Base-by-base conservation (phyloP, 768 basidiomycete genomes). In the Tylopilus felleus region DNA sequence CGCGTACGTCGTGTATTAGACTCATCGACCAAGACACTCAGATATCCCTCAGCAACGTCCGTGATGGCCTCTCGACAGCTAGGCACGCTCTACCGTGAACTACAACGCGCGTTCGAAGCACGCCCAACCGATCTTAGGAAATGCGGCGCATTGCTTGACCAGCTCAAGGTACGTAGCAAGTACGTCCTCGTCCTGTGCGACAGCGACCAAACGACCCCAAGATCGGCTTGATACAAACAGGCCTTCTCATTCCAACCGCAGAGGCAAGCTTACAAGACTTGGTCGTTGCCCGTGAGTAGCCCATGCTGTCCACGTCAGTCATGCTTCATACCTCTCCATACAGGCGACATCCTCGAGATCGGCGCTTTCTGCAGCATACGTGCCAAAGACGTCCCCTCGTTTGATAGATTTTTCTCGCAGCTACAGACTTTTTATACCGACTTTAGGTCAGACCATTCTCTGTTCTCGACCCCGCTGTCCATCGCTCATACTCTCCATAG, bases 301-400 rank as follows among this genome's bases (percentile, higher is more conserved):
- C 46, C 17, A 19, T n/a, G 35, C 21, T 12, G n/a, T 49, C 28
- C 33, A 5, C 47, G 16, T 44, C 38, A 13, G 6, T 9, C 33
- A 9, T 23, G 16, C 36, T 42, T 42, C 50, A 57, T 3, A 12
- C 49, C 35, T 33, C 28, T 31, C 25, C 10, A 23, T 10, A 31
- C 70, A 95, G 93, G 96, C 56, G 93, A 94, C 57, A 90, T 97
- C 54, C 86, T 99, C 54, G 96, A 98, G 76, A 86, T 98, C 62
- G 96, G 94, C 49, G 93, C 94, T 17, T 86, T 95, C 76, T 90
- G 90, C 78, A 93, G 95, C 58, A 89, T 98, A 70, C 83, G 93
- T 36, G 80, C 85, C 59, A 83, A 83, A 66, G 92, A 96, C 69
- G 82, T 95, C 21, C 89, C 94, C 49, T 88, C 92, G 1, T 99